A percentile compares a stretch with the other conserved stretches of the same genome.
Conservation (phyloP, 2,329 filamentous ascomycete species). For the Whalleya microplaca region DNA sequence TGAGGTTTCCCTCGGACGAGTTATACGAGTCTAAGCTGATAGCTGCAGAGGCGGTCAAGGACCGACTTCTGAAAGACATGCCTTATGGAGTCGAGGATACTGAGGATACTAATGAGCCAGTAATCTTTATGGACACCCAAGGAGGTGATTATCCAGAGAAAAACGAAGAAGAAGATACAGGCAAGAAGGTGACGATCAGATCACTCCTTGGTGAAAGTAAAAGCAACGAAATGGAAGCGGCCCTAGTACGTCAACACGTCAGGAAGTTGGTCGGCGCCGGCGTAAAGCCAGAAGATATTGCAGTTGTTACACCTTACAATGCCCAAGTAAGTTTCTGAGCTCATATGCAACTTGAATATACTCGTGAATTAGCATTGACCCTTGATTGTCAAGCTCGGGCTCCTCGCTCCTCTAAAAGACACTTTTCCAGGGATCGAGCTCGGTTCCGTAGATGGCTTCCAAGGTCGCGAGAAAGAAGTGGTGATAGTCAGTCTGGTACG, state of each 20-base stretch:
- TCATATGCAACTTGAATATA: neutral
- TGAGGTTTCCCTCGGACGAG: conserved; percentile 89
- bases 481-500: conserved; percentile 92
- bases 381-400: conserved; percentile 60
- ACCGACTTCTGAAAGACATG: conserved; percentile 74
- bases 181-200: conserved; percentile 50
- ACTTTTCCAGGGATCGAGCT: conserved; percentile 83
- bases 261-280: conserved; percentile 76
- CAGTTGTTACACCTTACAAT: conserved; percentile 95
- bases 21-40: conserved; percentile 83
- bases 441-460: conserved; percentile 97
- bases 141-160: conserved; percentile 89
- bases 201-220: conserved; percentile 57
- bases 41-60: conserved; percentile 78
- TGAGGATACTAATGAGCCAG: conserved; percentile 84
- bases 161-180: conserved; percentile 70
- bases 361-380: conserved; percentile 14
- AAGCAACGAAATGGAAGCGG: conserved; percentile 83
- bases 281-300: conserved; percentile 81
- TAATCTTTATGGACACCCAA: conserved; percentile 96
- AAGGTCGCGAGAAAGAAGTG: conserved; percentile 95
- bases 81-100: conserved; percentile 77
- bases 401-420: conserved; percentile 81
- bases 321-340: conserved; percentile 65
- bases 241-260: conserved; percentile 79